These are phyloP conservation scores for Calonectria honghensis DNA, from an alignment of 2,329 filamentous ascomycete species.

Conservation along the genomic window DNA sequence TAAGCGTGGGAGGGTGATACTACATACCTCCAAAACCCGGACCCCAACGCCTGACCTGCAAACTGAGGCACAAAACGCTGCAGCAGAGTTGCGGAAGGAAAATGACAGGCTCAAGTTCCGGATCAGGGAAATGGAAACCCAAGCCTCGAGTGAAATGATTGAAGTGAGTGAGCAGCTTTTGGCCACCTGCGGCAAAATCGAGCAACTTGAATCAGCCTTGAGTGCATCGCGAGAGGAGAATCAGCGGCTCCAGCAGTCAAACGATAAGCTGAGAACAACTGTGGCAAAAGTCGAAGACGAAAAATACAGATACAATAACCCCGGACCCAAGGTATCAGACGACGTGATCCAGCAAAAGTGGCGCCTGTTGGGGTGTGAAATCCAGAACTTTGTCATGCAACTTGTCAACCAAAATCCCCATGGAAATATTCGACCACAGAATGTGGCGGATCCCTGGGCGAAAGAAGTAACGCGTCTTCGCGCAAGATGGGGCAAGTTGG, in stretches of 20 bases:
- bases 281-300: not conserved
- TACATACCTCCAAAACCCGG: not conserved
- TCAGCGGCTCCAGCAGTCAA: not conserved
- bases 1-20: not conserved
- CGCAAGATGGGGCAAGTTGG: not conserved
- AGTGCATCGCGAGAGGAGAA: not conserved
- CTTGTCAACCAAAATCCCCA: not conserved
- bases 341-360: not conserved
- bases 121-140: not conserved
- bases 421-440: not conserved
- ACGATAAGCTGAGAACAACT: not conserved
- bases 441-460: not conserved
- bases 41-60: not conserved
- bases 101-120: not conserved
- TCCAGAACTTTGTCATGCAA: not conserved
- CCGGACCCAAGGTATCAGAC: not conserved
- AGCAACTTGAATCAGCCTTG: not conserved
- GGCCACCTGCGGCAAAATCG: not conserved
- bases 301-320: not conserved
- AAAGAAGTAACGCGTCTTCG: not conserved
- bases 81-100: not conserved
- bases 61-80: not conserved
- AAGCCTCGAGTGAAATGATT: not conserved
- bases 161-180: not conserved
- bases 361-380: not conserved